Evolutionary conservation across 176 grass and related monocot species (phyloP), one percentile per base, ranked within the genome.

Genomic region (Avena sativa): DNA sequence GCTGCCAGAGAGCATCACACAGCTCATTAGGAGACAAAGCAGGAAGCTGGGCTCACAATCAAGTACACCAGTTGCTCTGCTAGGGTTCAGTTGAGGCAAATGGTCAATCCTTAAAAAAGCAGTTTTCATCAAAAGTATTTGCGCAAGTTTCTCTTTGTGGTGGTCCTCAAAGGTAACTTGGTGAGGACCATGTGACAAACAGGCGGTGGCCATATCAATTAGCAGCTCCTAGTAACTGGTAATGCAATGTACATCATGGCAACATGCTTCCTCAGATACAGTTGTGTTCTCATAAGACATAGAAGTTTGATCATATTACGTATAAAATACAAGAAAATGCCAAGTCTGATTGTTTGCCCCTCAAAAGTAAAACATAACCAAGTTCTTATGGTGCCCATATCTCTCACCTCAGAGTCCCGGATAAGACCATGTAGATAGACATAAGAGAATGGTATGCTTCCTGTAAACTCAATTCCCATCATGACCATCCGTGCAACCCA

Each of bases 401-500:
- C 57, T 89, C 88, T 96, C 81, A 98, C 96, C 88, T 96, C 90
- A 85, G 93, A 88, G 58, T 98, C 96, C 64, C 93, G 90, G 75
- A 98, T 98, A 87, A 98, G 93, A 75, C 96, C 96, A 87, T 98
- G 96, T 71, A 98, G 85, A 91, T 98, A 98, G 81, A 96, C 92
- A 93, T 96, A 96, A 76, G 96, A 94, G 84, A 98, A 98, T 30
- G 93, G 96, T 30, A 91, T 87, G 49, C 84, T 86, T 78, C 96
- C 93, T 73, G 96, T 98, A 84, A 98, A 93, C 77, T 98, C 92
- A 80, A 98, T 94, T 47, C 93, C 94, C 96, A 98, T 98, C 96
- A 98, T 98, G 59, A 98, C 90, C 96, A 98, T 98, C 82, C 96
- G 89, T 83, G 96, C 93, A 79, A 98, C 96, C 96, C 96, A 98